phyloP scores from a whole-genome alignment of 2,329 filamentous ascomycete genomes.

The Colletotrichum euphorbiae region DNA sequence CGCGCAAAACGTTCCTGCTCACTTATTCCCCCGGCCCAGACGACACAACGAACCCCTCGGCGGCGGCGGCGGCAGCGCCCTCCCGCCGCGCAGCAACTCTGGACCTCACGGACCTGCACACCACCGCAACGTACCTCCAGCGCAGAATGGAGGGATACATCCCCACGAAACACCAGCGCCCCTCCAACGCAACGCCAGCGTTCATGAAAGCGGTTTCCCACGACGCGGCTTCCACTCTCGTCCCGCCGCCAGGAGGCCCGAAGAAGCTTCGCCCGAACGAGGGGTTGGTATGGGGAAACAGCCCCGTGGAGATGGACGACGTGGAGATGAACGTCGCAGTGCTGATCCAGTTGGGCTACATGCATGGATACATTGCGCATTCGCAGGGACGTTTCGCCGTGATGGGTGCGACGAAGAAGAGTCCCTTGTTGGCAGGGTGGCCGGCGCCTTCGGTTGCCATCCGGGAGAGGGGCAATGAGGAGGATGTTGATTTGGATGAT shows the following conservation, averaged over 20 bases:
- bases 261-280: slow-evolving; percentile 66
- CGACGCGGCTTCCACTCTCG: slow-evolving; percentile 56
- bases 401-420: slow-evolving; percentile 75
- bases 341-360: slow-evolving; percentile 81
- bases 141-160: slow-evolving; percentile 70
- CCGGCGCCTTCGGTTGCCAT: slow-evolving; percentile 79
- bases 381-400: slow-evolving; percentile 83
- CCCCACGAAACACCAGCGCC: slow-evolving; percentile 51
- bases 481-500: slow-evolving; percentile 70
- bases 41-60: slow-evolving; percentile 52
- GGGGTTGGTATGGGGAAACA: slow-evolving; percentile 73
- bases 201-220: slow-evolving; percentile 65
- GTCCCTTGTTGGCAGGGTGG: slow-evolving; percentile 78
- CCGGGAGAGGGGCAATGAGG: slow-evolving; percentile 67
- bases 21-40: slow-evolving; percentile 77
- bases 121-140: slow-evolving; percentile 74
- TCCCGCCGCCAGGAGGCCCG: slow-evolving; percentile 59
- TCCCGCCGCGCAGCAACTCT: slow-evolving; percentile 77
- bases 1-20: slow-evolving; percentile 81
- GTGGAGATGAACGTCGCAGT: slow-evolving; percentile 83
- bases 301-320: slow-evolving; percentile 68
- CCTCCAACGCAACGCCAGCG: slow-evolving; percentile 52
- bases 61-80: slow-evolving; percentile 56
- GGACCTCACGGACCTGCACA: slow-evolving; percentile 75
- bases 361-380: slow-evolving; percentile 88